Evolutionary conservation across 2,329 filamentous ascomycete genomes (phyloP).

Genomic region (Emergomyces pasteurianus): DNA sequence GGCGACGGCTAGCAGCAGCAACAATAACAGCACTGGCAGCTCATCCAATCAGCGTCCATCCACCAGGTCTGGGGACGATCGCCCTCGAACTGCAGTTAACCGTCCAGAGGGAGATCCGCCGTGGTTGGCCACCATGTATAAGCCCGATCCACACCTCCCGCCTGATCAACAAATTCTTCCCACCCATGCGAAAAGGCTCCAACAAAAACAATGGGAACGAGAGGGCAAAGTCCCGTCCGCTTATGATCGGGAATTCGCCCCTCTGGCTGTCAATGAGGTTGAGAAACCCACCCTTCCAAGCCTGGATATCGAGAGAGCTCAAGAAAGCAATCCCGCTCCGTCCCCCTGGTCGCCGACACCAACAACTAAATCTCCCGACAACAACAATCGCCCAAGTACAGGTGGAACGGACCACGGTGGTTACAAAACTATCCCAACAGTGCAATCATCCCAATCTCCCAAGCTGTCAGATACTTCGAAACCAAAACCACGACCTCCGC

Average conservation of each 20-base stretch:
- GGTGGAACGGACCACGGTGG: conserved; percentile 31
- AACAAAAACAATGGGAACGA: conserved; percentile 90
- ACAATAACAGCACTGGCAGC: conserved; percentile 21
- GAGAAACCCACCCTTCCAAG: conserved; percentile 15
- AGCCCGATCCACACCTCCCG: conserved; percentile 84
- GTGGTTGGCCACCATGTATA: conserved; percentile 91
- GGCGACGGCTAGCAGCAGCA: conserved; percentile 21
- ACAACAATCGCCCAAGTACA: conserved; percentile 25
- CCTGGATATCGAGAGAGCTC: conserved; percentile 4
- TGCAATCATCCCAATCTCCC: conserved; percentile 25
- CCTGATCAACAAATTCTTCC: conserved; percentile 93
- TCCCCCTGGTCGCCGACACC: conserved; percentile 19
- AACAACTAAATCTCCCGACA: conserved; percentile 22
- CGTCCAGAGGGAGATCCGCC: conserved; percentile 88
- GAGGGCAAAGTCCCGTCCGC: conserved; percentile 75
- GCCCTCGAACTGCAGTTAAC: conserved; percentile 45
- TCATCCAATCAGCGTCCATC: conserved; percentile 44
- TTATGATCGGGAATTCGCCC: conserved; percentile 79
- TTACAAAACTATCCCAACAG: conserved; percentile 39
- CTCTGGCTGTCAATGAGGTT: conserved; percentile 45
- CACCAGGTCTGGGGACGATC: conserved; percentile 47
- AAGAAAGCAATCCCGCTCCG: neutral
- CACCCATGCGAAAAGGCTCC: conserved; percentile 78
- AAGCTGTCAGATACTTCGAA: conserved; percentile 27
- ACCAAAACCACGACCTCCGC: conserved; percentile 35